Evolutionary conservation across 1,139 yeast genomes (phyloP).

Genomic region (Saccharomyces hybrid): DNA sequence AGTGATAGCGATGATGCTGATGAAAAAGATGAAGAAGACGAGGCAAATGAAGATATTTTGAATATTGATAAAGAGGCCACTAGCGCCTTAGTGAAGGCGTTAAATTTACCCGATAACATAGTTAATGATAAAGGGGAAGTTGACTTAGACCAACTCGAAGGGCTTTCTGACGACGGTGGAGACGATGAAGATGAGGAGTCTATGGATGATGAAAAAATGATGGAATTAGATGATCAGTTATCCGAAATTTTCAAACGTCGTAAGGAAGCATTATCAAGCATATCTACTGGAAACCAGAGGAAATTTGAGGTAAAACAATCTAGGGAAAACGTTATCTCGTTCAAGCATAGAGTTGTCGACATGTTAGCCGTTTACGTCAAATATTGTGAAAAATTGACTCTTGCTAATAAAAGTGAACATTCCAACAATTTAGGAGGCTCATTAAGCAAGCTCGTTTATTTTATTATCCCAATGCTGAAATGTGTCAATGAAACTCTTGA

Average conservation of each 20-base stretch:
- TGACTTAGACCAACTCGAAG: constrained; percentile 45
- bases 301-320: constrained; percentile 69
- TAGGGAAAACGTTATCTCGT: constrained; percentile 66
- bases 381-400: constrained; percentile 22
- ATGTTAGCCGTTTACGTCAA: constrained; percentile 57
- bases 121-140: constrained; percentile 42
- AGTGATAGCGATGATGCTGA: constrained; percentile 36
- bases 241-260: constrained; percentile 80
- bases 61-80: constrained; percentile 53
- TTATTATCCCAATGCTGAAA: constrained; percentile 52
- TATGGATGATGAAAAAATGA: constrained; percentile 97
- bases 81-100: constrained; percentile 66
- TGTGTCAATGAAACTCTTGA: constrained; percentile 63
- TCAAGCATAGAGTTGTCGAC: constrained; percentile 74
- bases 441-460: constrained; percentile 30
- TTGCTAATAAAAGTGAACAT: background rate
- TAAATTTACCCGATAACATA: constrained; percentile 53
- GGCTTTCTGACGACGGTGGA: constrained; percentile 38
- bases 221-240: constrained; percentile 82
- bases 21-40: constrained; percentile 51
- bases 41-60: constrained; percentile 53
- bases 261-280: constrained; percentile 47
- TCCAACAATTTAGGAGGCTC: background rate
- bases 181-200: constrained; percentile 50
- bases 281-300: constrained; percentile 55